These are phyloP conservation scores for Irpex sp. DNA, from an alignment of 1,284 basidiomycete genomes.

Conservation along the genomic window DNA sequence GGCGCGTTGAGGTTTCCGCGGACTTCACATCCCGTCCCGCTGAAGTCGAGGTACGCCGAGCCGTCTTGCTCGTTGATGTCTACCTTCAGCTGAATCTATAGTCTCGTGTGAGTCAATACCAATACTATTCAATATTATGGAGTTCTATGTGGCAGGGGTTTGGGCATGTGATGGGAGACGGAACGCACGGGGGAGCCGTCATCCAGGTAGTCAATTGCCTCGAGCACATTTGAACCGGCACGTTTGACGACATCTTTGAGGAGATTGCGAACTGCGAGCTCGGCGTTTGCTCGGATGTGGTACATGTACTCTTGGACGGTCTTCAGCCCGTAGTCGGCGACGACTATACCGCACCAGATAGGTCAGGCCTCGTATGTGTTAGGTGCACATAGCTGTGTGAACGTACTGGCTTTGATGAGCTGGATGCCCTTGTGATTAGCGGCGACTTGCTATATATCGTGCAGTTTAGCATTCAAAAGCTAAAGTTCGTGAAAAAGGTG, in stretches of 20 bases:
- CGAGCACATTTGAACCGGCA: conserved; percentile 62
- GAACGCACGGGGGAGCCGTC: conserved; percentile 77
- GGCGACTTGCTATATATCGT: conserved; percentile 72
- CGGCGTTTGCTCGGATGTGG: conserved; percentile 89
- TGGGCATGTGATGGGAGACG: neutral
- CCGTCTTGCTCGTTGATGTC: conserved; percentile 78
- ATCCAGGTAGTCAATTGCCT: conserved; percentile 79
- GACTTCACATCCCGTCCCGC: conserved; percentile 87
- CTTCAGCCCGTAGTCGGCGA: conserved; percentile 82
- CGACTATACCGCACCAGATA: conserved; percentile 44
- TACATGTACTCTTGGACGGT: conserved; percentile 94
- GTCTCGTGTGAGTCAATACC: too few relatives aligned
- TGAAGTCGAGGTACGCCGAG: conserved; percentile 87
- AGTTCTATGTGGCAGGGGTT: neutral
- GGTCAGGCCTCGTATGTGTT: neutral
- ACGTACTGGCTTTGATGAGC: conserved; percentile 68
- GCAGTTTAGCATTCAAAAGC: neutral
- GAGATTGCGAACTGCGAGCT: conserved; percentile 82
- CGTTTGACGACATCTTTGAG: conserved; percentile 74
- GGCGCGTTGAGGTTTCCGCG: conserved; percentile 90
- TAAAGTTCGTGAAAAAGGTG: neutral
- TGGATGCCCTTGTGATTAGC: conserved; percentile 94
- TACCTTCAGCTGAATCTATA: conserved; percentile 74
- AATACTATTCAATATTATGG: neutral
- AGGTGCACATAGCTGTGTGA: neutral